These are phyloP conservation scores for Ceratocystis albifundus DNA, from an alignment of 2,329 filamentous ascomycete genomes.

Conservation along the genomic window DNA sequence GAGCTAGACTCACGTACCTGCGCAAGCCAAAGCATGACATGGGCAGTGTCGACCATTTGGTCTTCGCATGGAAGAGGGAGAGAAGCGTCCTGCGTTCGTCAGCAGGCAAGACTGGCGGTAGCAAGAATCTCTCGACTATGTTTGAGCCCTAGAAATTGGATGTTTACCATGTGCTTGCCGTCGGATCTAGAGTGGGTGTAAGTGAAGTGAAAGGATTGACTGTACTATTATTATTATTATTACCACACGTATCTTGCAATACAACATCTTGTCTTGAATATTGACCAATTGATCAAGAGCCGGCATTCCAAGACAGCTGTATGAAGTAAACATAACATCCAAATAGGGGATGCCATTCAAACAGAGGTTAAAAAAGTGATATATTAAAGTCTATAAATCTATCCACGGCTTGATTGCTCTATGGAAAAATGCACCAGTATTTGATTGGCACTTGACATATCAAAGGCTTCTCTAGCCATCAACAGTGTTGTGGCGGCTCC, in stretches of 20 bases:
- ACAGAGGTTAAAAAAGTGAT: background rate
- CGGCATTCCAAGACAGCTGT: background rate
- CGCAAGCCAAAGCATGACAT: conserved; percentile 77
- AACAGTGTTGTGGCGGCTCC: conserved; percentile 16
- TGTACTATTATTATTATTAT: conserved; percentile 20
- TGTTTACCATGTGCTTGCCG: background rate
- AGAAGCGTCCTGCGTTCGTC: conserved; percentile 31
- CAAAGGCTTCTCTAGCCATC: background rate
- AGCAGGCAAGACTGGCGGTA: conserved; percentile 19
- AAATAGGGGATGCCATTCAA: background rate
- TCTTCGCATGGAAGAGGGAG: conserved; percentile 43
- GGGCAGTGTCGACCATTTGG: conserved; percentile 71
- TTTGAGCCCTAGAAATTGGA: conserved; percentile 21
- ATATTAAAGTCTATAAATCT: conserved; percentile 12
- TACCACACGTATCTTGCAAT: conserved; percentile 21
- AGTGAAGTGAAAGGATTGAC: conserved; percentile 14
- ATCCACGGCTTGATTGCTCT: background rate
- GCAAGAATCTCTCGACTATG: conserved; percentile 23
- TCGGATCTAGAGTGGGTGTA: background rate
- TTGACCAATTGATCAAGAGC: background rate
- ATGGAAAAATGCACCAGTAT: background rate
- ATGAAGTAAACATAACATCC: background rate
- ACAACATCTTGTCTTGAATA: conserved; percentile 11
- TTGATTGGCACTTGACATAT: background rate
- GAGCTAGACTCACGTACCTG: conserved; percentile 85